These are phyloP conservation scores for Citrus inodora DNA, from an alignment of 345 rosid species.

Conservation along the genomic window DNA sequence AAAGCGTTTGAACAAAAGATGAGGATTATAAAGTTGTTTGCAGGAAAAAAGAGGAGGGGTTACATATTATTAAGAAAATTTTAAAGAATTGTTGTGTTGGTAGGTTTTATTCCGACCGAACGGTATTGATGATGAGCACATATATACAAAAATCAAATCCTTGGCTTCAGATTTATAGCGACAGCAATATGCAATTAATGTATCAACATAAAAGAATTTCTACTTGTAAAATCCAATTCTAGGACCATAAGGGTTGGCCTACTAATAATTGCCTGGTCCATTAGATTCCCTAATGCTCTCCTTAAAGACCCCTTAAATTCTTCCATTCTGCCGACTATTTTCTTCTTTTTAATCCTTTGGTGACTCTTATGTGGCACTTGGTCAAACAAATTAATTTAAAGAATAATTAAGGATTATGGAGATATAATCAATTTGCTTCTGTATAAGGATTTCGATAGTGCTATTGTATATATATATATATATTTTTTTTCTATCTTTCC, in stretches of 20 bases:
- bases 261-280: constrained; percentile 47
- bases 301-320: not conserved
- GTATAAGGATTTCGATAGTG: not conserved
- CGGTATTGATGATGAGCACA: not conserved
- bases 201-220: constrained; percentile 25
- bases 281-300: not conserved
- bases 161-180: not conserved
- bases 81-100: constrained; percentile 1
- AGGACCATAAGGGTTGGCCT: constrained; percentile 37
- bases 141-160: constrained; percentile 16
- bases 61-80: not conserved
- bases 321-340: constrained; percentile 21
- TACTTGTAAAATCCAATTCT: constrained; percentile 21
- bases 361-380: not conserved
- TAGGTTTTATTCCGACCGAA: constrained; percentile 38
- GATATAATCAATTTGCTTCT: not conserved
- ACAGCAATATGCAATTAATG: not conserved
- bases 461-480: not conserved
- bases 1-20: not conserved
- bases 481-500: not conserved
- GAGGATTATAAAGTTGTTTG: not conserved
- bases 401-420: not conserved
- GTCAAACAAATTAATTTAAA: not conserved
- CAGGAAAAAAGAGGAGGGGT: not conserved
- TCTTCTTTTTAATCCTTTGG: not conserved